Evolutionary conservation across 306 rosid species (phyloP), one percentile per base, ranked within the genome.

Genomic region (Betula pendula): DNA sequence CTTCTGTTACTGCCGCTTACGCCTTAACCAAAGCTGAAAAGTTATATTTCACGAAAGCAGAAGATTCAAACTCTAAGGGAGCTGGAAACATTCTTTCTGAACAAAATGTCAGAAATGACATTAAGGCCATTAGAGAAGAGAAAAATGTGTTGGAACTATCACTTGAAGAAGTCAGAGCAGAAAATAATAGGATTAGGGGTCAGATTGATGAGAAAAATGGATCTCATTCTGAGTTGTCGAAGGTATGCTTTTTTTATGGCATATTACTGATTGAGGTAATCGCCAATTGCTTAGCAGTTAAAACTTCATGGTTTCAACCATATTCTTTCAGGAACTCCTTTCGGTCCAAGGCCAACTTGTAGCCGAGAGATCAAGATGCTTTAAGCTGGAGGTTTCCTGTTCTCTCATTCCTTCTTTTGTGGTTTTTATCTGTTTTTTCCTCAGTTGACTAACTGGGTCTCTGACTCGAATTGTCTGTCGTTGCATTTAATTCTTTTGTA

Each of bases 331-430:
- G 99, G 99, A 96, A 81, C 93, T 96, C 76, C 91, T 79, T 47
- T 96, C 98, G 17, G 97, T 96, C 66, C 97, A 92, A 83, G 96
- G 90, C 27, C 98, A 96, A 80, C 91, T 96, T 68, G 85, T 89
- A 75, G 88, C 96, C 53, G 99, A 96, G 87, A 89, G 98, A 85
- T 96, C 99, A 75, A 90, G 99, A 83, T 96, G 98, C 85, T 96
- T 92, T 77, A 92, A 88, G 63, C 80, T 92, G 65, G 99, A 96
- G 99, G 99, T 95, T 65, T 44, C 53, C 52, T 45, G 66, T 63
- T 68, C 51, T 16, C 14, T 35, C 78, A 58, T 65, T 75, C 44
- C 69, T 9, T 53, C 40, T 20, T 74, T 44, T 70, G 56, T n/a
- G n/a, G n/a, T n/a, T n/a, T n/a, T n/a, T n/a, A n/a, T n/a, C n/a